Base-by-base conservation (phyloP, 805 yeast genomes). In the Ogataea glucozyma region DNA sequence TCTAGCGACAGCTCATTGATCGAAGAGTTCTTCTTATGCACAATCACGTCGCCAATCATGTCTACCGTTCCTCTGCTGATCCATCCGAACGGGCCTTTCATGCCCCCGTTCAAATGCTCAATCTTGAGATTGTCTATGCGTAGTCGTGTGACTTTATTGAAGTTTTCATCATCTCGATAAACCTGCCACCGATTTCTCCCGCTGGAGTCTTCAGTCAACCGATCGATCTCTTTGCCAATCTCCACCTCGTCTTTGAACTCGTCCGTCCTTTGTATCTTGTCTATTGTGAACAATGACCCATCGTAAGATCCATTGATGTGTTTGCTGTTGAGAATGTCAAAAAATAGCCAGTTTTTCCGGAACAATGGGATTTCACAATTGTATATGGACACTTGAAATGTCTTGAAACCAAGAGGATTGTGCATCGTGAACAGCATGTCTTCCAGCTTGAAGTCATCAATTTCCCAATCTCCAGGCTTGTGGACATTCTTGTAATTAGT, bases 61-160 rank as follows among this genome's bases (percentile, higher is more conserved):
- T 93, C 97, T 17, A 91, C 98, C 39, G 81, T 81, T 11, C 99
- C 99, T 48, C 78, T 75, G 5, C 88, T 81, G 43, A 93, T 91
- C 99, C 99, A 93, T 6, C 98, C 97, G 64, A 93, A 88, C 10
- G 98, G 96, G 0, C 99, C 99, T 41, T 82, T 81, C 44, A 87
- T 75, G 0, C 97, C 98, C 1, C 87, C 78, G 59, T 93, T 93
- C 44, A 93, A 66, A 64, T 93, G 98, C 53, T 91, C 96, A 27
- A 93, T 76, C 57, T 81, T 83, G 42, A 93, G 75, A 21, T 88
- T 81, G 60, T 93, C 98, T 26, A 90, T 83, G 38, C 98, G 69
- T 48, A 88, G 72, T 32, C 97, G 72, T 1, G 91, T 88, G 10
- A 85, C 78, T 43, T 83, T 72, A 47, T 73, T 36, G 40, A 56